These are phyloP conservation scores for Colletotrichum musicola DNA, from an alignment of 2,329 filamentous ascomycete genomes.

Conservation along the genomic window DNA sequence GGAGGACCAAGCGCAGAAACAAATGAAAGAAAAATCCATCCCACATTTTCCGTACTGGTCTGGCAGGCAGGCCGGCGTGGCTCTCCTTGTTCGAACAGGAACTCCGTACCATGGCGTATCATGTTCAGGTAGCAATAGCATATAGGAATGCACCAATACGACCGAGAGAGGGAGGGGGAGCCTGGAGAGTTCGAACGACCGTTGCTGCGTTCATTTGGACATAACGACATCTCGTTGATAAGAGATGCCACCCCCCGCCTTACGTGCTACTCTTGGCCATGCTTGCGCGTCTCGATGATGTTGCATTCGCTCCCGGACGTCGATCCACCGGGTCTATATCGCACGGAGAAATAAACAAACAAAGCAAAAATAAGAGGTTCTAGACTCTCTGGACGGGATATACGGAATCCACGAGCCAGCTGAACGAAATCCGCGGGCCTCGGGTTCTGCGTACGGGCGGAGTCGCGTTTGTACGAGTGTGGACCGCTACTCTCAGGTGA, in stretches of 20 bases:
- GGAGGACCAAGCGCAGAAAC: too few species aligned
- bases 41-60: not conserved
- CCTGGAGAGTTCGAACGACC: too few species aligned
- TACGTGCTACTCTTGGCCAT: not conserved
- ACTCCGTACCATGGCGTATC: not conserved
- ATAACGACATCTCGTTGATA: not conserved
- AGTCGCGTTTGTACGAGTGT: not conserved
- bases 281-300: not conserved
- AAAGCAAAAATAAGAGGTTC: not conserved
- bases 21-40: too few species aligned
- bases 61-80: not conserved
- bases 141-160: not conserved
- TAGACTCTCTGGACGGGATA: not conserved
- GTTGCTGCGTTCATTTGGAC: not conserved
- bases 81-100: not conserved
- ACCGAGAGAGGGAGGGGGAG: not conserved
- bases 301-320: conserved; percentile 18
- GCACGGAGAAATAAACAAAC: not conserved
- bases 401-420: too few species aligned
- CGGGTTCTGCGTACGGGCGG: too few species aligned
- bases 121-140: not conserved
- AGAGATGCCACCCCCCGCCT: not conserved
- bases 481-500: conserved; percentile 4
- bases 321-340: not conserved
- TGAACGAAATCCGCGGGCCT: too few species aligned